Evolutionary conservation across 1,284 basidiomycete species (phyloP), one percentile per base, ranked within the genome.

Genomic region (Ganoderma boninense): DNA sequence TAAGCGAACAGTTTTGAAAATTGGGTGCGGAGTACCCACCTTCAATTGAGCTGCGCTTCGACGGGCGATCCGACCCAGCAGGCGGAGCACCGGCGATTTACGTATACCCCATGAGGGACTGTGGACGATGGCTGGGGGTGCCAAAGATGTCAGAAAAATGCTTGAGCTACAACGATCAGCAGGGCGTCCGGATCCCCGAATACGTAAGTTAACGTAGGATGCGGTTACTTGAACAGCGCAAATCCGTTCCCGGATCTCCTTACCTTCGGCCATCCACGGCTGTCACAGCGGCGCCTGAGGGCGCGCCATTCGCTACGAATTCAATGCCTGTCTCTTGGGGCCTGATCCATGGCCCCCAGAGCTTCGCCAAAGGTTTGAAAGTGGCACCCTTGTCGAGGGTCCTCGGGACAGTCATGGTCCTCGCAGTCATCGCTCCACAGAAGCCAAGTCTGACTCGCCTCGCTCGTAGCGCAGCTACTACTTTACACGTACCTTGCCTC

Each of bases 1-100:
- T 68, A 68, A 52, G 56, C 40, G 26, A 40, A 26, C 40, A 40
- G 43, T n/a, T n/a, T 62, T 60, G 35, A 18, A 29, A 57, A 35
- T 57, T 4, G 32, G 54, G 16, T 7, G 8, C 32, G 5, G 32
- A 29, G 16, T 7, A 18, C 32, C 4, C 4, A 32, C 18, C 54
- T 32, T 32, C 29, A 32, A 32, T 16, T 10, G 32, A 4, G 4
- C 23, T 35, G 29, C 54, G 29, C 54, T 20, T 16, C 54, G 29
- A 20, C 14, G 14, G 16, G 54, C 29, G 49, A 52, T 52, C 49
- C 49, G 49, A 26, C 49, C 49, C 23, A 26, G 13, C n/a, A 52
- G 23, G 49, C 49, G 11, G 23, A 52, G 23, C 5, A 26, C 49
- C 23, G 49, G 49, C 11, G 23, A 52, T 52, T 52, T n/a, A n/a